Conservation (phyloP, 257 asterid genomes). For the Linaria vulgaris region DNA sequence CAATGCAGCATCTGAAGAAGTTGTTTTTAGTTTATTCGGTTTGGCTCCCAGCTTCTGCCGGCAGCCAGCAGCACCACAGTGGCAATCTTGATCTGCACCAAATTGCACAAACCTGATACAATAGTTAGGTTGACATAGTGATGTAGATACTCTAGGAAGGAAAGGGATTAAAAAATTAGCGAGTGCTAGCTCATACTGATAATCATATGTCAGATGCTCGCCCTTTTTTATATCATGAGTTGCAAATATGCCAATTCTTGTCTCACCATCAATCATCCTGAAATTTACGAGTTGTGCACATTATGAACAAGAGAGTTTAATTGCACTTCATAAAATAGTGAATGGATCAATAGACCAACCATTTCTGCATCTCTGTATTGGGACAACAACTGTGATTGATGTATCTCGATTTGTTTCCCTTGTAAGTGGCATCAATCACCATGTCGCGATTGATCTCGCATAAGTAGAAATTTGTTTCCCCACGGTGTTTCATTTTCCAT, state of each 20-base stretch:
- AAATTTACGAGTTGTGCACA: constrained; percentile 29
- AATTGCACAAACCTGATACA: constrained; percentile 96
- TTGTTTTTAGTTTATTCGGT: constrained; percentile 57
- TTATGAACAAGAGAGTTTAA: constrained; percentile 11
- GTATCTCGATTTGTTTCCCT: constrained; percentile 96
- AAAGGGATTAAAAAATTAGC: constrained; percentile 19
- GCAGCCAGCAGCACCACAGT: constrained; percentile 86
- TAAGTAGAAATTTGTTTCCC: constrained; percentile 86
- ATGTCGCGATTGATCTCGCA: constrained; percentile 92
- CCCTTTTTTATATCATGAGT: constrained; percentile 76
- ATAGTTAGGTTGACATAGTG: constrained; percentile 47
- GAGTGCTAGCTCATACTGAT: constrained; percentile 68
- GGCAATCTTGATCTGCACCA: constrained; percentile 98
- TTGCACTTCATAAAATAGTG: constrained; percentile 16
- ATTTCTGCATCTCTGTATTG: constrained; percentile 97
- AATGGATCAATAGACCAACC: constrained; percentile 45
- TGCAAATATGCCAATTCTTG: constrained; percentile 97
- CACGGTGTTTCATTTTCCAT: constrained; percentile 95
- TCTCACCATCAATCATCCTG: constrained; percentile 94
- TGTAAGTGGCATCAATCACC: constrained; percentile 98
- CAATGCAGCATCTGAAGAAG: constrained; percentile 75
- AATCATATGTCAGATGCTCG: constrained; percentile 92
- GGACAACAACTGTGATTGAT: constrained; percentile 97
- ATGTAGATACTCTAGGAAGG: constrained; percentile 17
- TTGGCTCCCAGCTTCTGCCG: constrained; percentile 85